phyloP scores from a whole-genome alignment of 169 alveolate species.

The Fabrea salina region DNA sequence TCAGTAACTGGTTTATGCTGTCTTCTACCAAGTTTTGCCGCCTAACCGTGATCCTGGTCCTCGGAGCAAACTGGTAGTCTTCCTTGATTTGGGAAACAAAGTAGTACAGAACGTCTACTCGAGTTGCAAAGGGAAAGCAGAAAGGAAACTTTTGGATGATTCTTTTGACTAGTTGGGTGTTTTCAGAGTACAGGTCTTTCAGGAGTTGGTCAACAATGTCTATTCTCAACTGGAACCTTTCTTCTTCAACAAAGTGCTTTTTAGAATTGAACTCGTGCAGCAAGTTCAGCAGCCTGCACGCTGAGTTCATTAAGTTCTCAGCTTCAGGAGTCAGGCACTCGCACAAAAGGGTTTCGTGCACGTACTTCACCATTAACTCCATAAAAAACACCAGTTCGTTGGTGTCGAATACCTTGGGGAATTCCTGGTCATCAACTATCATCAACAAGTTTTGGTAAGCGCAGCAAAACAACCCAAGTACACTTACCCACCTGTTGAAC shows the following conservation, averaged over 20 bases:
- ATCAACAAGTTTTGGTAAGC: neutral
- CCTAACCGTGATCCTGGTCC: slow-evolving; percentile 5
- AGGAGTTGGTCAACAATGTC: neutral
- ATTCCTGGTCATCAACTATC: slow-evolving; percentile 26
- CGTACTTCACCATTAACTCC: neutral
- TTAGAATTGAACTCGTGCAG: slow-evolving; percentile 1
- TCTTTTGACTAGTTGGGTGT: neutral
- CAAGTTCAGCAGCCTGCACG: neutral
- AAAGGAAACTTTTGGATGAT: neutral
- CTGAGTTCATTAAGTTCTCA: neutral
- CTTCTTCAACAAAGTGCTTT: neutral
- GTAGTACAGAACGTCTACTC: neutral
- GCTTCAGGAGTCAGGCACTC: neutral
- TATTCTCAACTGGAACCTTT: neutral
- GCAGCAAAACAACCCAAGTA: slow-evolving; percentile 1
- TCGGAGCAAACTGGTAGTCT: neutral
- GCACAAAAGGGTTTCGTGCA: neutral
- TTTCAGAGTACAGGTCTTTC: neutral
- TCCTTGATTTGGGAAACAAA: neutral
- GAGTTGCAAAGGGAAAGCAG: neutral
- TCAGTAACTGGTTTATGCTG: neutral
- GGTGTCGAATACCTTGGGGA: neutral
- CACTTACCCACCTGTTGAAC: neutral
- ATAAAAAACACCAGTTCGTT: neutral
- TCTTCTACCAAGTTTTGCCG: slow-evolving; percentile 15